These are phyloP conservation scores for Isoetes engelmannii DNA, from an alignment of 83 land plant species.

Conservation along the genomic window DNA sequence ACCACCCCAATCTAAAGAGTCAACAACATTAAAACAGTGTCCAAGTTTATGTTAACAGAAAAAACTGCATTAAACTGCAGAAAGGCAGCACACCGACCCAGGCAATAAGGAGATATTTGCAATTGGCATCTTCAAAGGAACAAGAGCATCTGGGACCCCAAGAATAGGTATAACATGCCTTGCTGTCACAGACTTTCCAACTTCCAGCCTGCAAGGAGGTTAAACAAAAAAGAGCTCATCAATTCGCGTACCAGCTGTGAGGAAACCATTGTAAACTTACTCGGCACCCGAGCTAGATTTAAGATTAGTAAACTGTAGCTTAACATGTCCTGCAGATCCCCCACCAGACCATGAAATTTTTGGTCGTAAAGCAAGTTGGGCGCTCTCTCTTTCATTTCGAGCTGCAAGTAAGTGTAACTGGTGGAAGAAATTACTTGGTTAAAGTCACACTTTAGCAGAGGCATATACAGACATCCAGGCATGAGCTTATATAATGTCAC, in stretches of 20 bases:
- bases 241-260: neutral
- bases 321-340: slow-evolving; percentile 65
- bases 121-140: slow-evolving; percentile 65
- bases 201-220: slow-evolving; percentile 49
- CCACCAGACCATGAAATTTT: slow-evolving; percentile 84
- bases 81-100: slow-evolving; percentile 44
- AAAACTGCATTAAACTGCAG: no score
- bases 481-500: no score
- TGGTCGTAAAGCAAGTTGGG: slow-evolving; percentile 87
- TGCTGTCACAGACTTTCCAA: slow-evolving; percentile 62
- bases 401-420: slow-evolving; percentile 69
- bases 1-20: no score
- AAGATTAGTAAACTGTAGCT: slow-evolving; percentile 70
- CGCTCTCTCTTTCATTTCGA: slow-evolving; percentile 93
- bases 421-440: neutral
- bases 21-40: no score
- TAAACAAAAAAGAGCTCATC: neutral
- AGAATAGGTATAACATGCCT: slow-evolving; percentile 81
- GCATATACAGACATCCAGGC: neutral
- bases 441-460: slow-evolving; percentile 6
- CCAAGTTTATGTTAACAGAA: no score
- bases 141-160: slow-evolving; percentile 99
- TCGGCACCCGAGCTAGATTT: slow-evolving; percentile 70
- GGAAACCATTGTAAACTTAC: slow-evolving; percentile 25
- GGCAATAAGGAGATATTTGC: slow-evolving; percentile 65